Evolutionary conservation across 257 asterid genomes (phyloP).

Genomic region (Ballota nigra): DNA sequence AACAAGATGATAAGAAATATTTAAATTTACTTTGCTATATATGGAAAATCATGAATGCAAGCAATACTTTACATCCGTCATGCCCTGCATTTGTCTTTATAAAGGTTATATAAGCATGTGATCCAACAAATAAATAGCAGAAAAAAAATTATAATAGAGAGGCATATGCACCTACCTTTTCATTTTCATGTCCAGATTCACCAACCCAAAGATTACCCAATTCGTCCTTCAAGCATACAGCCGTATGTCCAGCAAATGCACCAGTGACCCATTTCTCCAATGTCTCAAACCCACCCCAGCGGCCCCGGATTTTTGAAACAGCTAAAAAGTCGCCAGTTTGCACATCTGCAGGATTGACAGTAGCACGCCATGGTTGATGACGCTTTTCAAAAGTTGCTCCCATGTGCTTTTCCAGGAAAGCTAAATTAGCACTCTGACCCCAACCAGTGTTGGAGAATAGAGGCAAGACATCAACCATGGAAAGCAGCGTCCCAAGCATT

Average conservation of each 20-base stretch:
- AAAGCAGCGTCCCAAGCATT: constrained; percentile 95
- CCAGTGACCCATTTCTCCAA: constrained; percentile 99
- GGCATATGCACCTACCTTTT: constrained; percentile 54
- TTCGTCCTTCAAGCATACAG: constrained; percentile 95
- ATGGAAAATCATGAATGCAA: neutral
- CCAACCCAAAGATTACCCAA: constrained; percentile 92
- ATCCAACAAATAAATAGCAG: neutral
- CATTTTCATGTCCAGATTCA: constrained; percentile 98
- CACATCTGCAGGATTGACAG: constrained; percentile 77
- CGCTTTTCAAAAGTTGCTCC: constrained; percentile 89
- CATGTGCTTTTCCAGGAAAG: constrained; percentile 89
- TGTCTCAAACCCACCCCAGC: constrained; percentile 99
- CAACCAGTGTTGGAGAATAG: constrained; percentile 90
- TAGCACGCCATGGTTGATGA: constrained; percentile 61
- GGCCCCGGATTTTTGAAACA: constrained; percentile 95
- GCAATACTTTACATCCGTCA: neutral
- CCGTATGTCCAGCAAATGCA: constrained; percentile 98
- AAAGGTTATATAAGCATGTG: neutral
- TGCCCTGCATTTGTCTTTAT: neutral
- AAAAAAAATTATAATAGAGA: neutral
- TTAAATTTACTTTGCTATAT: neutral
- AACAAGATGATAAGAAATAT: no score
- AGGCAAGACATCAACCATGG: constrained; percentile 93
- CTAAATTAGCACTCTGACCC: constrained; percentile 96
- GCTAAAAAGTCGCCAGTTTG: constrained; percentile 96